Evolutionary conservation across 2,329 filamentous ascomycete species (phyloP).

Genomic region (Chrysoporthe puriensis): DNA sequence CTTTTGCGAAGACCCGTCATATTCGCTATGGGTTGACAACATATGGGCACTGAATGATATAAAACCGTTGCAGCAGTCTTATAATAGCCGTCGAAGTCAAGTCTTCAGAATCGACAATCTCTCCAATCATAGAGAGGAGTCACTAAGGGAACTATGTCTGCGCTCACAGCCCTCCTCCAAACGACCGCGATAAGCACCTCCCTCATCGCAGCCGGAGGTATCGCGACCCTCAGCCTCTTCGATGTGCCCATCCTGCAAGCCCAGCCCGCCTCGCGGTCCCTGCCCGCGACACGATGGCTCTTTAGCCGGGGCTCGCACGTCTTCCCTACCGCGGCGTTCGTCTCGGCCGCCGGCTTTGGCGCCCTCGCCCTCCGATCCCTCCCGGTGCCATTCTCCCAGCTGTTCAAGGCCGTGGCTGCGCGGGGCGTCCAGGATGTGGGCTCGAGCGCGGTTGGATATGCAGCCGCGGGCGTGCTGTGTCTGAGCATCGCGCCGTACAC

Average conservation of each 20-base stretch:
- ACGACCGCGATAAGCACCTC: constrained; percentile 38
- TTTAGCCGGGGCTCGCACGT: constrained; percentile 43
- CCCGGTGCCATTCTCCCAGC: neutral
- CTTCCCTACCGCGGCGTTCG: constrained; percentile 37
- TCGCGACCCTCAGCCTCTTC: constrained; percentile 40
- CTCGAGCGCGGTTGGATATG: constrained; percentile 6
- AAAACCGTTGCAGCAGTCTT: neutral
- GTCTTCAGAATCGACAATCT: neutral
- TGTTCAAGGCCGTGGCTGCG: neutral
- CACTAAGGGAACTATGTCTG: constrained; percentile 1
- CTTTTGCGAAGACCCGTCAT: too few species aligned
- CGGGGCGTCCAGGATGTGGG: neutral
- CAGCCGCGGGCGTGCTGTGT: constrained; percentile 17
- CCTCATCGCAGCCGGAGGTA: constrained; percentile 39
- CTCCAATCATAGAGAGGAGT: neutral
- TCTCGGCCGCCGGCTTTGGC: constrained; percentile 37
- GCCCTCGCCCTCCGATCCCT: constrained; percentile 33
- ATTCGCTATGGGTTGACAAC: too few species aligned
- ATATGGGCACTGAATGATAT: neutral
- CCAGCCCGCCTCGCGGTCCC: constrained; percentile 42
- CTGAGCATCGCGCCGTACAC: constrained; percentile 21
- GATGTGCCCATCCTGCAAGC: constrained; percentile 37
- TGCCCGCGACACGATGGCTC: constrained; percentile 41
- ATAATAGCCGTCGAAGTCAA: neutral
- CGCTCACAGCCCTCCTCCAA: constrained; percentile 27